Evolutionary conservation across 768 basidiomycete genomes (phyloP), one percentile per base, ranked within the genome.

Genomic region (Strobilomyces confusus): DNA sequence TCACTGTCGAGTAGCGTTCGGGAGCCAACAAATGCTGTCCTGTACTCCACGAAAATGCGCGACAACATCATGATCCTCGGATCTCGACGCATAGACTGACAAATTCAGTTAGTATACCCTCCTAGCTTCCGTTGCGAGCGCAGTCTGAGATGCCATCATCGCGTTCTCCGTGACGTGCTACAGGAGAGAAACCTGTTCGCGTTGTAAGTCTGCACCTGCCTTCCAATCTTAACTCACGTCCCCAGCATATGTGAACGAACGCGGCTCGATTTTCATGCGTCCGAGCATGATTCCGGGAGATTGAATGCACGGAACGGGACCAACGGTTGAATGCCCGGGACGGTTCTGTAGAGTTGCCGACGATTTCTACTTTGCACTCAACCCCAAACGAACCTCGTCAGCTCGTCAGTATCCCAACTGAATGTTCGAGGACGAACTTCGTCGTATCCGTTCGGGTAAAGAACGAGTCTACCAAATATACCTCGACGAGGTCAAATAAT

Each of bases 261-360:
- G 13, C 23, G 49, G 1, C 5, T 14, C 13, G 2, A 22, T 26
- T 19, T 23, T 23, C 4, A 9, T 26, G 30, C 17, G 15, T 14
- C 17, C 5, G 26, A 26, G 29, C 34, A 8, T 3, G 32, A 43
- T 19, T 17, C n/a, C 32, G 34, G n/a, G 29, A 60, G 59, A 38
- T 30, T 61, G 19, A 52, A 58, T 7, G 42, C 56, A 2, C 42
- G 47, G 37, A 48, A 61, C 53, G 60, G 5, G 60, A 63, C 30
- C 52, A 53, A 42, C 52, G 44, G 32, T 43, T 32, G 25, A 9
- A 45, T 17, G 23, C 38, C 29, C 3, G 9, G n/a, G 14, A 2
- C 3, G 29, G 17, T 30, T 20, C 50, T 6, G 23, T 56, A 15
- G 52, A 61, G 26, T 14, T 57, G 22, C 50, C 57, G 17, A 50